Percentiles rank a stretch among this genome's conserved stretches.
Evolutionary conservation across 139 green algal genomes (phyloP).

Genomic region (Axilococcus clingmanii): DNA sequence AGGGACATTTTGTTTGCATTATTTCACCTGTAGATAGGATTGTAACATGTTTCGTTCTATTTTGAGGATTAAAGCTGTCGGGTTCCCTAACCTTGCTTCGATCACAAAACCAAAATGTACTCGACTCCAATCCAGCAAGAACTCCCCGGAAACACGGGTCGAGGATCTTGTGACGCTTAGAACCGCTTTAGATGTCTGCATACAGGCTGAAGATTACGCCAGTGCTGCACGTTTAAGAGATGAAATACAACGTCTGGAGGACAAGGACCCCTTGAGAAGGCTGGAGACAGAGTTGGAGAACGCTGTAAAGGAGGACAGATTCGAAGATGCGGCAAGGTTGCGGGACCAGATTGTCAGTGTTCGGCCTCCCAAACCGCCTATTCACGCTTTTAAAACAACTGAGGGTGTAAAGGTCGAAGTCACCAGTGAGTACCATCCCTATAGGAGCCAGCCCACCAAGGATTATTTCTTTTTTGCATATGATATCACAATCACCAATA

Average conservation of each 20-base stretch:
- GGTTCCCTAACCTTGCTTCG: background rate
- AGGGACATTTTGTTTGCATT: background rate
- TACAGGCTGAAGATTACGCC: slow-evolving; percentile 17
- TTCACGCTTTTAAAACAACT: too few species aligned
- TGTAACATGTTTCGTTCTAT: slow-evolving; percentile 1
- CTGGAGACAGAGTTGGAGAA: slow-evolving; percentile 13
- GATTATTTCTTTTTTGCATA: slow-evolving; percentile 18
- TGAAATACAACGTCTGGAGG: slow-evolving; percentile 7
- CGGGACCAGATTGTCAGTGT: slow-evolving; percentile 7
- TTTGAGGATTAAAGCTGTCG: background rate
- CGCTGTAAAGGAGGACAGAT: slow-evolving; percentile 3
- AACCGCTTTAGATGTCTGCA: background rate
- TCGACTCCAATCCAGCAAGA: background rate
- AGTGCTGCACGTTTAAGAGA: slow-evolving; percentile 7
- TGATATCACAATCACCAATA: slow-evolving; percentile 17
- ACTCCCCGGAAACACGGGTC: background rate
- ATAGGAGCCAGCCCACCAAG: background rate
- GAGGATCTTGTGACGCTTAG: background rate
- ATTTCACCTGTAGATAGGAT: background rate
- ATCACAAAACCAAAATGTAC: background rate
- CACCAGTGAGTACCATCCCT: slow-evolving; percentile 11
- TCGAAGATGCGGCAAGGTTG: slow-evolving; percentile 14
- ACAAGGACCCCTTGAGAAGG: slow-evolving; percentile 2
- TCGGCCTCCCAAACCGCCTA: slow-evolving; percentile 6
- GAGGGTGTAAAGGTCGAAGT: slow-evolving; percentile 17